These are phyloP conservation scores for Gossypium longicalyx DNA, from an alignment of 345 rosid genomes.

Conservation along the genomic window DNA sequence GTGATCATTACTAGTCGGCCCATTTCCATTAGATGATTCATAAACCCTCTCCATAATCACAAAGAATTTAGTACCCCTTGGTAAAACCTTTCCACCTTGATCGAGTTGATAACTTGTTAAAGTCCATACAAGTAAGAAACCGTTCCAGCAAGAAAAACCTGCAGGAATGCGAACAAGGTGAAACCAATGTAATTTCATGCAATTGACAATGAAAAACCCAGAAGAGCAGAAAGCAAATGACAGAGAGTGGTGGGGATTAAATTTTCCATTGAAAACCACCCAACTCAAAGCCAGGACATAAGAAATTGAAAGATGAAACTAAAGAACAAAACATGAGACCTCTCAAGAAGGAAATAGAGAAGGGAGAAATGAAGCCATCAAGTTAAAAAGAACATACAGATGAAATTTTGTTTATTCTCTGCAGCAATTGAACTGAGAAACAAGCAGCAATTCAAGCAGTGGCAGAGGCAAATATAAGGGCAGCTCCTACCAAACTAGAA, in stretches of 20 bases:
- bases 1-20: conserved; percentile 33
- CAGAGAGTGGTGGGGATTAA: not conserved
- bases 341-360: not conserved
- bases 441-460: conserved; percentile 10
- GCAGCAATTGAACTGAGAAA: conserved; percentile 9
- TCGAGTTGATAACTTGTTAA: conserved; percentile 12
- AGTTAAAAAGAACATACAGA: conserved; percentile 6
- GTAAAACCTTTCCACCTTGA: conserved; percentile 26
- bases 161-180: conserved; percentile 18
- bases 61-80: conserved; percentile 12
- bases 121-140: conserved; percentile 17
- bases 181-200: conserved; percentile 16
- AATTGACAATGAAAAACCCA: conserved; percentile 8
- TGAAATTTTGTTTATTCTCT: not conserved
- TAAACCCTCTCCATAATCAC: conserved; percentile 50
- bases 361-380: not conserved
- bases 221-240: not conserved
- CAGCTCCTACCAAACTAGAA: conserved; percentile 12
- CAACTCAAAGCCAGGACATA: not conserved
- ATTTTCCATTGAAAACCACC: conserved; percentile 1
- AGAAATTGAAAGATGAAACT: not conserved
- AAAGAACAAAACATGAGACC: not conserved
- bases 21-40: conserved; percentile 35
- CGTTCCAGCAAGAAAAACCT: conserved; percentile 15
- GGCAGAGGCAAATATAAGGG: conserved; percentile 18